Evolutionary conservation across 2,329 filamentous ascomycete genomes (phyloP).

Genomic region (Lasiodiplodia theobromae): DNA sequence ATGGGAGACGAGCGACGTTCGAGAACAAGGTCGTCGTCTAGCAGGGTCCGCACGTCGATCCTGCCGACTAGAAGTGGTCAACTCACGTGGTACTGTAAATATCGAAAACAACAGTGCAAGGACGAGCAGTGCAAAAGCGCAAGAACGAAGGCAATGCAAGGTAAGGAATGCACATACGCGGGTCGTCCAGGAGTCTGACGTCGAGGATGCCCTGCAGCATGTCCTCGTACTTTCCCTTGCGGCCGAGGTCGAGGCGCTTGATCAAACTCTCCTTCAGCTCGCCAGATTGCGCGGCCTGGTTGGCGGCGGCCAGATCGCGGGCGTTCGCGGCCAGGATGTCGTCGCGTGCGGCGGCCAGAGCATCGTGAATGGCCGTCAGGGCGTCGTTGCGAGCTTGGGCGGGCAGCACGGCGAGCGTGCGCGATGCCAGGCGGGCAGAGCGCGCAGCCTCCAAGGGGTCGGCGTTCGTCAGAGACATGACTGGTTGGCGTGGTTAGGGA

Average conservation of each 20-base stretch:
- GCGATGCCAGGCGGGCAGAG: slow-evolving; percentile 81
- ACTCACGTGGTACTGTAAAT: background rate
- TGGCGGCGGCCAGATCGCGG: slow-evolving; percentile 78
- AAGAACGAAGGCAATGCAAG: background rate
- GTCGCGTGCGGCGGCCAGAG: slow-evolving; percentile 72
- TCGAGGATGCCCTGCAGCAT: slow-evolving; percentile 96
- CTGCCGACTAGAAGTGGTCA: slow-evolving; percentile 71
- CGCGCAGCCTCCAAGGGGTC: slow-evolving; percentile 78
- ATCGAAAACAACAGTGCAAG: no score
- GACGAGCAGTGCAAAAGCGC: background rate
- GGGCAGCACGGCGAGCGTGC: slow-evolving; percentile 80
- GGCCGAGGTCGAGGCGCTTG: slow-evolving; percentile 84
- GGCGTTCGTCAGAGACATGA: slow-evolving; percentile 89
- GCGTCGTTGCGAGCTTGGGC: slow-evolving; percentile 81
- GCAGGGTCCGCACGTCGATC: slow-evolving; percentile 79
- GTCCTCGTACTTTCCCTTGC: slow-evolving; percentile 92
- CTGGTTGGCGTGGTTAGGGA: background rate
- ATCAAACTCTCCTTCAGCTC: slow-evolving; percentile 81
- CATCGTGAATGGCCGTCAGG: slow-evolving; percentile 80
- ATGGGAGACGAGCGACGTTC: slow-evolving; percentile 94
- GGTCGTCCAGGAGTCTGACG: slow-evolving; percentile 83
- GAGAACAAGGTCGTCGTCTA: slow-evolving; percentile 85
- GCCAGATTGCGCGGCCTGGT: slow-evolving; percentile 75
- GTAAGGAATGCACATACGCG: slow-evolving; percentile 63
- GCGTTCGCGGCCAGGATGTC: slow-evolving; percentile 87